Conservation (phyloP, 208 protist genomes). For the Angomonas ambiguus region DNA sequence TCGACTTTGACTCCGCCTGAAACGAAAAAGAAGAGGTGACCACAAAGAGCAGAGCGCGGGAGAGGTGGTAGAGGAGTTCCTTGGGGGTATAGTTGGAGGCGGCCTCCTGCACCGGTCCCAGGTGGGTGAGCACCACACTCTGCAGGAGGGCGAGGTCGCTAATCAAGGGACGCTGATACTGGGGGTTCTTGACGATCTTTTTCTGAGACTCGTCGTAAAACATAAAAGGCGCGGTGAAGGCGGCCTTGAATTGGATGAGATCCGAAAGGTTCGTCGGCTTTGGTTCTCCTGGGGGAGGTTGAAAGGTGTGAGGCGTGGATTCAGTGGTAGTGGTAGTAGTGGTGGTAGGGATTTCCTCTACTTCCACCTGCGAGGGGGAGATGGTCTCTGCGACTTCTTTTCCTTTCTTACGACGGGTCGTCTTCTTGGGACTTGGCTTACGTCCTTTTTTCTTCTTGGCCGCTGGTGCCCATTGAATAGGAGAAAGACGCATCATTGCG, state of each 20-base stretch:
- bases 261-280: neutral
- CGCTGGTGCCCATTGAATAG: neutral
- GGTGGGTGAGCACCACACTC: conserved; percentile 32
- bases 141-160: conserved; percentile 39
- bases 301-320: neutral
- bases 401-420: too few species aligned
- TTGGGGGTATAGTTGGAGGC: conserved; percentile 33
- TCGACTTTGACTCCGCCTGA: conserved; percentile 14
- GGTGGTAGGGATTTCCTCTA: neutral
- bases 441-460: neutral
- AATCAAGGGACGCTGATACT: conserved; percentile 30
- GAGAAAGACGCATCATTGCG: neutral
- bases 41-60: conserved; percentile 38
- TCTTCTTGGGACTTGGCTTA: neutral
- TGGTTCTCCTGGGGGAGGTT: neutral
- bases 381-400: neutral
- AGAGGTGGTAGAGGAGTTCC: conserved; percentile 44
- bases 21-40: conserved; percentile 35
- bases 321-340: neutral
- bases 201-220: conserved; percentile 35
- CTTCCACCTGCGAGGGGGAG: neutral
- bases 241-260: conserved; percentile 14
- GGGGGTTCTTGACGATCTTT: conserved; percentile 42
- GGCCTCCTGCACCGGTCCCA: conserved; percentile 24
- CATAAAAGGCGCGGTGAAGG: conserved; percentile 52